Percentiles rank a stretch among this genome's conserved stretches.
Conservation (phyloP, 2,329 filamentous ascomycete genomes). For the Fusarium sp. region DNA sequence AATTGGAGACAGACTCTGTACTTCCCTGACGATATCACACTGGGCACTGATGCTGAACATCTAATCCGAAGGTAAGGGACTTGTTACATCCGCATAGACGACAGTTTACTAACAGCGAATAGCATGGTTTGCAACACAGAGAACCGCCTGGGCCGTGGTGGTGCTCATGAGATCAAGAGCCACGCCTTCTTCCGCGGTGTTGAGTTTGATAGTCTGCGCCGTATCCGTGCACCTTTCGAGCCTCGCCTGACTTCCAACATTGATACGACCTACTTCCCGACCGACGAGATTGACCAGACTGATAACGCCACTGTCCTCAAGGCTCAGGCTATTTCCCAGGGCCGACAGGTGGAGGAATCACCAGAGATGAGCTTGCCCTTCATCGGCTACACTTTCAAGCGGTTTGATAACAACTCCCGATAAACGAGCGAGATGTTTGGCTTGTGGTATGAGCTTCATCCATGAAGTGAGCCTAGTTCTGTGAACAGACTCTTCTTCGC, state of each 20-base stretch:
- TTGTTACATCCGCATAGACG: background rate
- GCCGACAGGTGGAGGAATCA: constrained; percentile 79
- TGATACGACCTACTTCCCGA: constrained; percentile 98
- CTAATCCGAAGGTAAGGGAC: constrained; percentile 85
- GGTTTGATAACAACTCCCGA: constrained; percentile 83
- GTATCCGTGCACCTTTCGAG: constrained; percentile 96
- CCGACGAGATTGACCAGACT: constrained; percentile 97
- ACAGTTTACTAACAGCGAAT: constrained; percentile 25
- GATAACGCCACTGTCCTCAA: constrained; percentile 91
- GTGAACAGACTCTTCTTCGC: constrained; percentile 36
- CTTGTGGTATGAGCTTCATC: constrained; percentile 8
- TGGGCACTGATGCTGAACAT: constrained; percentile 91
- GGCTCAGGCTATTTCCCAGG: constrained; percentile 82
- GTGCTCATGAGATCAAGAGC: constrained; percentile 91
- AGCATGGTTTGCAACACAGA: constrained; percentile 96
- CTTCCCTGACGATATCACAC: constrained; percentile 94
- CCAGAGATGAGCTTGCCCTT: constrained; percentile 95
- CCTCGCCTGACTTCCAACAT: constrained; percentile 93
- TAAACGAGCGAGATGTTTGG: constrained; percentile 50
- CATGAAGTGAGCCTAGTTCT: constrained; percentile 33
- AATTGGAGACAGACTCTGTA: constrained; percentile 97
- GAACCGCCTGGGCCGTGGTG: constrained; percentile 88
- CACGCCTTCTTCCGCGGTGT: constrained; percentile 98
- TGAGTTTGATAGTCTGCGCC: constrained; percentile 91
- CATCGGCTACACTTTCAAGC: constrained; percentile 83